These are phyloP conservation scores for Talaromyces pinophilus DNA, from an alignment of 2,329 filamentous ascomycete species.

Conservation along the genomic window DNA sequence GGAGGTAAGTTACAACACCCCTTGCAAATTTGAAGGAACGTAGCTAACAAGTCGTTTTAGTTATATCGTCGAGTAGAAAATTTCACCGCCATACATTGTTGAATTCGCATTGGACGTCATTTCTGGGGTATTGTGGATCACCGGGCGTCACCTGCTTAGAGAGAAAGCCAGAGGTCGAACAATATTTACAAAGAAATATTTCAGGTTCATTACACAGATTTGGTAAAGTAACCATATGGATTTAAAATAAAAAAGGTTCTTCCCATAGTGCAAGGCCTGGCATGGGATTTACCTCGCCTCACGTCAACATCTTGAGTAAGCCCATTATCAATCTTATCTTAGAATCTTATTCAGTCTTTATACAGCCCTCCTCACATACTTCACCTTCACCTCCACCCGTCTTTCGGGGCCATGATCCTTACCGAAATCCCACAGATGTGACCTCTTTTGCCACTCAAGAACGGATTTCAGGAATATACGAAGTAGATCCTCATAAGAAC, in stretches of 20 bases:
- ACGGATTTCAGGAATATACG: not conserved
- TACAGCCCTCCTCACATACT: not conserved
- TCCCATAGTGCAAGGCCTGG: not conserved
- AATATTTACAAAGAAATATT: not conserved
- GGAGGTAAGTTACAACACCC: slow-evolving; percentile 65
- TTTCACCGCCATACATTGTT: not conserved
- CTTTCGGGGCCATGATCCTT: not conserved
- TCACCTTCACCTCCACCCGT: not conserved
- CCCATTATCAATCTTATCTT: not conserved
- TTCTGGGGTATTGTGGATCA: not conserved
- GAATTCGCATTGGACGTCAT: not conserved
- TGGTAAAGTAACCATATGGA: not conserved
- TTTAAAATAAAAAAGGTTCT: not conserved
- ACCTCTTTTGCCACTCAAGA: not conserved
- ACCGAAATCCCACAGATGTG: not conserved
- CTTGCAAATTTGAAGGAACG: not conserved
- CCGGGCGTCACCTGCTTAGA: not conserved
- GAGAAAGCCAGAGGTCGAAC: not conserved
- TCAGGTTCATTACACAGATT: not conserved
- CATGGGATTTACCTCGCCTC: not conserved
- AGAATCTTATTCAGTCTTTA: not conserved
- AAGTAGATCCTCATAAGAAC: not conserved
- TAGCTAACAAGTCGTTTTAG: not conserved
- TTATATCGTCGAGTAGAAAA: not conserved
- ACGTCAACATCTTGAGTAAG: not conserved